Evolutionary conservation across 768 basidiomycete species (phyloP), one percentile per base, ranked within the genome.

Genomic region (Mrakia hoshinonis): DNA sequence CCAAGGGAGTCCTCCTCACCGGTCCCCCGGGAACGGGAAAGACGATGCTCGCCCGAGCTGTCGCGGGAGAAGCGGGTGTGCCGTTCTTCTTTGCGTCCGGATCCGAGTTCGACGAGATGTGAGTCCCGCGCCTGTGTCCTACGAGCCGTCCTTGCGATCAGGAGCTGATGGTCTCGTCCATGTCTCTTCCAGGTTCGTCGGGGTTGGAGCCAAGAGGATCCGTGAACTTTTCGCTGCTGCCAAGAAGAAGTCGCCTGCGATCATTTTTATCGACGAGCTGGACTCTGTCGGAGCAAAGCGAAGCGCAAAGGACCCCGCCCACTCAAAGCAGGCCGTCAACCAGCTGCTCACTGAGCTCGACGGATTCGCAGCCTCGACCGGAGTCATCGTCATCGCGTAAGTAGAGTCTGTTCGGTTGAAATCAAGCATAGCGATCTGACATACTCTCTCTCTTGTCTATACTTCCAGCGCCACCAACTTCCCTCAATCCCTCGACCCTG

Each of bases 101-200:
- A 13, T 98, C 95, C 54, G 96, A 99, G 78, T 98, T 99, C 78
- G 93, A 98, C 72, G 96, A 99, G 81, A 97, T 97, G 94, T 66
- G 34, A 49, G 69, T 70, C 1, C 6, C n/a, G n/a, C n/a, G 20
- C 22, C 85, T 98, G 38, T 98, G 98, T 76, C 87, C 90, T 10
- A 87, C 91, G 9, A 95, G 94, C 31, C 85, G 92, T 20, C 6
- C 20, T 7, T 7, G 51, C 3, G n/a, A 10, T n/a, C 31, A 4
- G 26, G 22, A 5, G 22, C 46, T 58, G 29, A 36, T 13, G 24
- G 11, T 38, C 11, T 36, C 46, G 4, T 61, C 13, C 24, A 3
- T 10, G 22, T 24, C 12, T 36, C n/a, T 6, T 18, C 9, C 68
- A 75, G 74, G 75, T 79, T 76, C 78, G 92, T 96, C 62, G 92